phyloP scores from a whole-genome alignment of 345 rosid genomes.

The Jatropha curcas region DNA sequence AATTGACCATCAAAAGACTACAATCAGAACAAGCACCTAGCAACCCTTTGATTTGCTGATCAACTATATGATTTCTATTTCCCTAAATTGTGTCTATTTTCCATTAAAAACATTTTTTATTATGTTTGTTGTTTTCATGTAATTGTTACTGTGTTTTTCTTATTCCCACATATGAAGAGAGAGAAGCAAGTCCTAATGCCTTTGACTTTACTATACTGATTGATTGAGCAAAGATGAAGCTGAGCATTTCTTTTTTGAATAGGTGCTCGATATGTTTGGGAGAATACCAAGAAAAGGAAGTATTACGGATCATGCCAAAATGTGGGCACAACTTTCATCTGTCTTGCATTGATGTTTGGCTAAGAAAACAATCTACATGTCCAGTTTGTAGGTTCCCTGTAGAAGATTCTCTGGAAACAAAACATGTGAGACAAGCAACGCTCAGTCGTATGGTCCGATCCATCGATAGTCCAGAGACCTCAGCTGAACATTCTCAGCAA shows the following conservation, averaged over 20 bases:
- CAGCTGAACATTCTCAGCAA: slow-evolving; percentile 26
- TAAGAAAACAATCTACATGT: slow-evolving; percentile 64
- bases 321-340: slow-evolving; percentile 72
- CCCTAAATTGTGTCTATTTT: no score
- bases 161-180: neutral
- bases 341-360: slow-evolving; percentile 66
- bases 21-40: no score
- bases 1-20: no score
- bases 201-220: neutral
- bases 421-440: slow-evolving; percentile 27
- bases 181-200: neutral
- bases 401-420: slow-evolving; percentile 37
- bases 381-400: slow-evolving; percentile 64
- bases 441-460: slow-evolving; percentile 20
- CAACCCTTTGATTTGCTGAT: no score
- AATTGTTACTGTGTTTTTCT: neutral
- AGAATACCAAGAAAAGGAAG: slow-evolving; percentile 67
- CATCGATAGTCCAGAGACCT: slow-evolving; percentile 29
- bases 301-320: slow-evolving; percentile 64
- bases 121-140: neutral
- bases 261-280: slow-evolving; percentile 77
- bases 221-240: neutral
- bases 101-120: no score
- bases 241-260: slow-evolving; percentile 7
- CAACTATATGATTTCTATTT: no score